Base-by-base conservation (phyloP, 2,329 filamentous ascomycete species). In the Orbilia javanica region DNA sequence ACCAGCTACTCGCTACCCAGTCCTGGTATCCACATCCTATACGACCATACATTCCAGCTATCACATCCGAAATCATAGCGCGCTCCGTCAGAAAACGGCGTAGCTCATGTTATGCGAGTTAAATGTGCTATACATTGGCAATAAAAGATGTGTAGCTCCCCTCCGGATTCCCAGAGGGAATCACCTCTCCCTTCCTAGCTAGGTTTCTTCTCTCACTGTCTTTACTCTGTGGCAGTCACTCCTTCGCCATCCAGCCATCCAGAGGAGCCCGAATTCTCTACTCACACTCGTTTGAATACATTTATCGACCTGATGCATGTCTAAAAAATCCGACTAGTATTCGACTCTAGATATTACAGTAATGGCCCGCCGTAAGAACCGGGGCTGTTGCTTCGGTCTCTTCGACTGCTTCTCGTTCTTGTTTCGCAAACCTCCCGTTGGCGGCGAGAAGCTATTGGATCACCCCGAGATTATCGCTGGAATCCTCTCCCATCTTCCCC, bases 361-460 rank as follows among this genome's bases (percentile, higher is more conserved):
- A 42, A 77, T 77, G 73, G 73, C 44, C 13, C 57, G 73, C 39
- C 39, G 46, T 25, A 70, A 60, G 66, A 31, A 63, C 20, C 57
- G 60, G 20, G 73, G 73, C 57, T 65, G 57, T 50, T 77, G 73
- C 50, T 77, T 39, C 20, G 73, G 65, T 42, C 60, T 77, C 31
- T 77, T 70, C 66, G 60, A 63, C 31, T 69, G 65, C 42, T 65
- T 77, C 39, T 22, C 46, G 7, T 65, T 69, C 13, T 50, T 77
- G 2, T 77, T 70, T 42, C 55, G 64, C 39, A 57, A 60, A 22
- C 48, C 48, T 4, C 67, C 73, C 15, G 66, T 62, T 22, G 60
- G 73, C 27, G 73, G 73, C 8, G 57, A 77, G 60, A 70, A 70
- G 25, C 60, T 77, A 22, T 53, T 77, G 50, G 52, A 72, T 20